Base-by-base conservation (phyloP, 805 yeast genomes). In the Komagataella populi region DNA sequence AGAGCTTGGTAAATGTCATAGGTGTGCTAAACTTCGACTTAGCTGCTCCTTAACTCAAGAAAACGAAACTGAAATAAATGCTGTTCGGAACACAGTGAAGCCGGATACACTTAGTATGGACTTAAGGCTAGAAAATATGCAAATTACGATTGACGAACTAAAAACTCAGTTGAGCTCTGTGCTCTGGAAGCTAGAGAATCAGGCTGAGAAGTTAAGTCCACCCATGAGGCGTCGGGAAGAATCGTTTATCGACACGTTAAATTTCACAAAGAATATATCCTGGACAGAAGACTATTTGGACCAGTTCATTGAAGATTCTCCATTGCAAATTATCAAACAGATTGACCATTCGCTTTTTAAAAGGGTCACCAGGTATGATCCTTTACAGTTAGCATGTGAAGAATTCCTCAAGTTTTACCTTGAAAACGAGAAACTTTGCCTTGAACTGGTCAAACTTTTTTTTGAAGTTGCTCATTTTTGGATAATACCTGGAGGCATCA, bases 401-500 rank as follows among this genome's bases (percentile, higher is more conserved):
- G 73, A 74, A 51, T 78, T 80, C 55, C 52, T 74, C 44, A 60
- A 64, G 48, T 78, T 77, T 61, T 78, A 72, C 55, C 63, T 67
- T 36, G 61, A 68, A 10, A 68, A 78, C 55, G 71, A 69, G 53
- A 55, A 57, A 7, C 59, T 78, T 5, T 76, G 80, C 55, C 61
- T 75, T 6, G 63, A 65, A 47, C 58, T 79, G 30, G 72, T 77
- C 0, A 67, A 70, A 52, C 72, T 73, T 23, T 80, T 78, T 54
- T 59, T 78, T 44, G 71, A 69, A 16, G 73, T 72, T 46, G 77
- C 83, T 3, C 81, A 77, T 57, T 76, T 74, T 58, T 80, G 83
- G 81, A 77, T 80, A 47, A 73, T 78, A 4, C 83, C 83, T 1
- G 83, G 82, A 8, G 83, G 82, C 4, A 69, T 77, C n/a, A 74